Evolutionary conservation across 352 stramenopile species (phyloP), one percentile per base, ranked within the genome.

Genomic region (Phytopythium montanum): DNA sequence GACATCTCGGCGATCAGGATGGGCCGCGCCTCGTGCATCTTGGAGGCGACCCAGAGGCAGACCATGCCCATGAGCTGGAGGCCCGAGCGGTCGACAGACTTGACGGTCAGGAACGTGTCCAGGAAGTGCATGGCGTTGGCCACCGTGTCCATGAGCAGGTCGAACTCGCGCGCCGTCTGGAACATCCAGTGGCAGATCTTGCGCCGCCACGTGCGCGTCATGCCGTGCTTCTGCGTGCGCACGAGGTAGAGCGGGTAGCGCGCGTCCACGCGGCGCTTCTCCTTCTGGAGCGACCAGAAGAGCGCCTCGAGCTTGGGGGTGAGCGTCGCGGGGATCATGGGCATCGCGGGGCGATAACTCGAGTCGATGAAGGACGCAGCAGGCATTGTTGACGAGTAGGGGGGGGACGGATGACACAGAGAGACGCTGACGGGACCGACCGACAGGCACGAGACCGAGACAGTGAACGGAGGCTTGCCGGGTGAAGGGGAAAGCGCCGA

Each of bases 171-270:
- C 25, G 79, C 75, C 0, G 81, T 90, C 73, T 89, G 53, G 49
- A 90, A 85, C 83, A 93, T 93, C 83, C 83, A 93, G 34, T 73
- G 81, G 51, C 77, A 88, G 48, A 93, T 87, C 52, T 85, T 85
- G 23, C 76, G 61, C 9, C 83, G 83, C 79, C 83, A 93, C 6
- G 67, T 62, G 39, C 68, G 36, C 48, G 79, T 81, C 77, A 93
- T 89, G 49, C 81, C 79, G 56, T 90, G 64, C 14, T 54, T 61
- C 62, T 91, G 83, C 21, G 81, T 71, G 3, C 56, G 52, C 1
- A 55, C 45, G 8, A 90, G 59, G 62, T 89, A 91, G 46, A 63
- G 57, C 13, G 66, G 62, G 55, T 86, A 66, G 33, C 73, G 70
- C 36, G 52, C 1, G 4, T 29, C 62, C 28, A 58, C 16, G 62